Base-by-base conservation (phyloP, 2,329 filamentous ascomycete species). In the Cordyceps pruinosa region DNA sequence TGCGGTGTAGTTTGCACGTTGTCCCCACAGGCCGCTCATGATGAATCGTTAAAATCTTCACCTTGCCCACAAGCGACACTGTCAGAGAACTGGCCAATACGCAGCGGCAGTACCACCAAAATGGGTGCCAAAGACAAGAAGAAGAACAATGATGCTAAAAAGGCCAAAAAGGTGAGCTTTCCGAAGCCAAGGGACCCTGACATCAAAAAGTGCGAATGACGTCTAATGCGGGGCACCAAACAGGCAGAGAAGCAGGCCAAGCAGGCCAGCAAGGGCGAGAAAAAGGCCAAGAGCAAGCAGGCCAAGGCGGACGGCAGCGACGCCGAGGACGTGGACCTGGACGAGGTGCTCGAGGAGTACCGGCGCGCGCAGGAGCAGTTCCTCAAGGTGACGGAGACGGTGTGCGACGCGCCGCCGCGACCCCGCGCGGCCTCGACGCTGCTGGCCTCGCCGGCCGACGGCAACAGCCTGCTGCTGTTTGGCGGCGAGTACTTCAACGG, bases 401-500 rank as follows among this genome's bases (percentile, higher is more conserved):
- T 86, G 25, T 82, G 80, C 44, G 82, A 84, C 25, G 82, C 76
- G 3, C 88, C 92, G 19, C 94, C 94, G 1, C 83, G 84, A 55
- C 83, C 91, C 23, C 84, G 94, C 53, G 84, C 88, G 23, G 93
- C 91, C 7, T 83, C 90, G 8, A 90, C 89, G 0, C 75, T 99
- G 59, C 80, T 97, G 63, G 90, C 90, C 21, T 93, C 88, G 39
- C 94, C 94, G 1, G 83, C 87, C 32, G 93, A 95, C 73, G 83
- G 82, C 65, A 95, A 94, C 72, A 91, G 95, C 69, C 75, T 99
- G 57, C 85, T 97, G 63, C 75, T 97, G 5, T 99, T 95, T 71
- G 94, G 93, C 17, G 94, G 94, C 62, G 94, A 99, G 76, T 95
- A 92, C 68, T 97, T 90, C 75, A 96, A 97, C 73, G 94, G 94